These are phyloP conservation scores for Penicillium sp. DNA, from an alignment of 2,329 filamentous ascomycete genomes.

Conservation along the genomic window DNA sequence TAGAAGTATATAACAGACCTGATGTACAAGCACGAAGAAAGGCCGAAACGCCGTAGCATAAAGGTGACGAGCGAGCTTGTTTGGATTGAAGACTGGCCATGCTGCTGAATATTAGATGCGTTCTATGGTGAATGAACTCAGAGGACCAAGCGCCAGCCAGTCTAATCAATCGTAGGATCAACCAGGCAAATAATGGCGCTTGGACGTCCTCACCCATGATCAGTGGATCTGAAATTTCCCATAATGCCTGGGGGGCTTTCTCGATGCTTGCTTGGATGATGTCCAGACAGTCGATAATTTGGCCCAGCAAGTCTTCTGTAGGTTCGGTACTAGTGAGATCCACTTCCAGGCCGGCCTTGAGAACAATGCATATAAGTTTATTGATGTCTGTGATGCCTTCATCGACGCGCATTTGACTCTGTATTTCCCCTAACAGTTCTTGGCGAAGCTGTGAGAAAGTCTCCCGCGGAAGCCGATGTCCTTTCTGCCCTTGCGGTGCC, in stretches of 20 bases:
- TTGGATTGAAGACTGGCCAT: slow-evolving; percentile 36
- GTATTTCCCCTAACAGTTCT: slow-evolving; percentile 55
- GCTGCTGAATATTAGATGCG: slow-evolving; percentile 36
- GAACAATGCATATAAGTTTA: slow-evolving; percentile 80
- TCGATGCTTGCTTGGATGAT: slow-evolving; percentile 74
- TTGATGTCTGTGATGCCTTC: slow-evolving; percentile 76
- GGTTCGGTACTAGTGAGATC: slow-evolving; percentile 61
- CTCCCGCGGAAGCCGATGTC: slow-evolving; percentile 65
- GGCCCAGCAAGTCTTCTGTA: slow-evolving; percentile 45
- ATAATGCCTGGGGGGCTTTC: slow-evolving; percentile 67
- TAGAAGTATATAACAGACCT: slow-evolving; percentile 33
- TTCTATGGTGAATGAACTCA: slow-evolving; percentile 41
- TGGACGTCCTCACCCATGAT: slow-evolving; percentile 50
- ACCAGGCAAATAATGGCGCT: slow-evolving; percentile 55
- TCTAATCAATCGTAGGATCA: slow-evolving; percentile 54
- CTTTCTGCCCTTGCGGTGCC: slow-evolving; percentile 62
- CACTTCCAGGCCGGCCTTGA: slow-evolving; percentile 71
- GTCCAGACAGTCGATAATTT: slow-evolving; percentile 67
- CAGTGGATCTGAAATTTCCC: slow-evolving; percentile 65
- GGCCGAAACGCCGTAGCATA: slow-evolving; percentile 29
- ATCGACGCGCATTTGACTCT: slow-evolving; percentile 51
- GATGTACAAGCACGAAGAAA: slow-evolving; percentile 37
- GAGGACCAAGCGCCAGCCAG: slow-evolving; percentile 46
- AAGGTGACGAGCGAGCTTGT: slow-evolving; percentile 29
- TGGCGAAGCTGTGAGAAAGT: slow-evolving; percentile 75